These are phyloP conservation scores for Castanea crenata DNA, from an alignment of 306 rosid genomes.

Conservation along the genomic window DNA sequence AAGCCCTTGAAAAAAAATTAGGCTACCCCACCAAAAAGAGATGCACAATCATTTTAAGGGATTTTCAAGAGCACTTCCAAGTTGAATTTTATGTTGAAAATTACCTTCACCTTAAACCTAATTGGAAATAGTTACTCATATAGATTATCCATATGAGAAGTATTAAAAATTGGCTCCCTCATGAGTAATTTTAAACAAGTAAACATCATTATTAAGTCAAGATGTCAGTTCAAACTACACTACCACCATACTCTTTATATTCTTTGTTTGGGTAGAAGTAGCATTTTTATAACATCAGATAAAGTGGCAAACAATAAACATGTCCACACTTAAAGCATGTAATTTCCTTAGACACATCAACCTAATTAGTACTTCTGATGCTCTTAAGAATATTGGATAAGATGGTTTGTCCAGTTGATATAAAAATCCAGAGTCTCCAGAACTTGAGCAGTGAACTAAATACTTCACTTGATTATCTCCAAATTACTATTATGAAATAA, in stretches of 20 bases:
- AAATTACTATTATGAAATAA: too few relatives aligned
- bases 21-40: background rate
- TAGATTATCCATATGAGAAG: background rate
- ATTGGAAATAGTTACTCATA: background rate
- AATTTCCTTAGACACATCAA: background rate
- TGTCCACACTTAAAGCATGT: background rate
- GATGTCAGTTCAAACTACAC: background rate
- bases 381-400: background rate
- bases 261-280: background rate
- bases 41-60: background rate
- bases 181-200: background rate
- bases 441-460: background rate
- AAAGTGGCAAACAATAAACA: background rate
- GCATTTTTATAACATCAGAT: background rate
- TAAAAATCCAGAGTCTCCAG: background rate
- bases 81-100: background rate
- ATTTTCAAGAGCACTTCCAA: background rate
- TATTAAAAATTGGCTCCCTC: background rate
- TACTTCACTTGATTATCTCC: background rate
- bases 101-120: background rate
- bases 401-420: background rate
- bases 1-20: background rate
- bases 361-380: too few relatives aligned
- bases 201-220: background rate
- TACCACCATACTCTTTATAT: background rate